These are phyloP conservation scores for Colletotrichum sp. DNA, from an alignment of 2,329 filamentous ascomycete genomes.

Conservation along the genomic window DNA sequence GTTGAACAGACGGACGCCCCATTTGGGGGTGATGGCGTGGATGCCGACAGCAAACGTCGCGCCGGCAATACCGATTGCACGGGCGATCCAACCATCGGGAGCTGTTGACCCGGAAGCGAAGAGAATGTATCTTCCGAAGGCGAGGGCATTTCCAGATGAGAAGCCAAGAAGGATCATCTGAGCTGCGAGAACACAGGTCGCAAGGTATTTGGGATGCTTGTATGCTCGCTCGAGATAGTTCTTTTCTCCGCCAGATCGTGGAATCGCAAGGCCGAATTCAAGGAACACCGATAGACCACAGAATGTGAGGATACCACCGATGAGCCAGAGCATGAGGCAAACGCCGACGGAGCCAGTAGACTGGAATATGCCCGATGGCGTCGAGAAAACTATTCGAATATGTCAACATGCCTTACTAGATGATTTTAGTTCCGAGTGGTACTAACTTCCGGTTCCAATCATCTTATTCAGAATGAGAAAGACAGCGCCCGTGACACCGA, in stretches of 20 bases:
- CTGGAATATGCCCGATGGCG: slow-evolving; percentile 56
- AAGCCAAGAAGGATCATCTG: slow-evolving; percentile 69
- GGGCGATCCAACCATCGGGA: slow-evolving; percentile 59
- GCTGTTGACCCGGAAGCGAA: slow-evolving; percentile 54
- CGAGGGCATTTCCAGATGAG: slow-evolving; percentile 62
- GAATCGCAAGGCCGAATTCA: slow-evolving; percentile 67
- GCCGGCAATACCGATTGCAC: slow-evolving; percentile 60
- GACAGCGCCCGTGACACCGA: slow-evolving; percentile 56
- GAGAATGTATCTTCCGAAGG: slow-evolving; percentile 64
- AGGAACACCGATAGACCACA: slow-evolving; percentile 66
- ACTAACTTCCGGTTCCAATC: slow-evolving; percentile 60
- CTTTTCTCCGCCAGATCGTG: slow-evolving; percentile 68
- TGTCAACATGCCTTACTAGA: not conserved
- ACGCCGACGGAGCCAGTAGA: slow-evolving; percentile 57
- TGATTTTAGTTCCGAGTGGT: not conserved
- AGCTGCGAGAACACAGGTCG: slow-evolving; percentile 63
- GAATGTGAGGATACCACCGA: slow-evolving; percentile 57
- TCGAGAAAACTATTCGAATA: slow-evolving; percentile 52
- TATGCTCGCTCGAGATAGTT: slow-evolving; percentile 71
- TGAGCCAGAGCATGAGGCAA: slow-evolving; percentile 37
- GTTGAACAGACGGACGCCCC: slow-evolving; percentile 65
- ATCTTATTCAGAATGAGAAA: slow-evolving; percentile 64
- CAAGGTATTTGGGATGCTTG: slow-evolving; percentile 60
- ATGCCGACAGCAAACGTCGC: slow-evolving; percentile 59
- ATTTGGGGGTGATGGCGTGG: slow-evolving; percentile 59